Evolutionary conservation across 2,329 filamentous ascomycete genomes (phyloP), one percentile per base, ranked within the genome.

Genomic region (Cryphonectria parasitica): DNA sequence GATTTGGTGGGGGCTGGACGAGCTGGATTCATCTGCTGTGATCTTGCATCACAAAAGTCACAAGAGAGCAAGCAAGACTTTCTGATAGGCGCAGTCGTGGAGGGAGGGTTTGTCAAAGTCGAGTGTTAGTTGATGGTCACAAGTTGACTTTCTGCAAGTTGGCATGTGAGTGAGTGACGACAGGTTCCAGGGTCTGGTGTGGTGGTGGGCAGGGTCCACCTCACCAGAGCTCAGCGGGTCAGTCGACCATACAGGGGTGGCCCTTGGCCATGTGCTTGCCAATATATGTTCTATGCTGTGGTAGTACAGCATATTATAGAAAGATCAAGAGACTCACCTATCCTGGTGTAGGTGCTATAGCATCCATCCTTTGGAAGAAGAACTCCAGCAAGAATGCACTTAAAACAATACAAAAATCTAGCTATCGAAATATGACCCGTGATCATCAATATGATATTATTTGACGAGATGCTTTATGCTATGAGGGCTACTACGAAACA

Each of bases 161-260:
- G 58, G 58, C 58, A 61, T 61, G 58, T 61, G 58, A 61, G 58
- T 34, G 45, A 61, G 58, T 61, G 58, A 61, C 58, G 58, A 61
- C 58, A 61, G 34, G 58, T 22, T 39, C 34, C 34, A 39, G 58
- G 58, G 31, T 61, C 22, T 61, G 58, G 58, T n/a, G 34, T n/a
- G 22, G 58, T 61, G 58, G 58, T 61, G 58, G 34, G 58, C 31
- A 61, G 34, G 58, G 19, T n/a, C 34, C 58, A 61, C 58, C 22
- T 2, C 17, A 8, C 10, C 31, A 15, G 45, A 15, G 31, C 34
- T 61, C 17, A 19, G 15, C 17, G 19, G 58, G 58, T 22, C 31
- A 61, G 13, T 22, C 17, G 58, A n/a, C 31, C 6, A 1, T 3
- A 61, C 31, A 39, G 31, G 58, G 31, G 22, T n/a, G 11, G 11